Evolutionary conservation across 768 basidiomycete species (phyloP), one percentile per base, ranked within the genome.

Genomic region (Hygrocybe punicea): DNA sequence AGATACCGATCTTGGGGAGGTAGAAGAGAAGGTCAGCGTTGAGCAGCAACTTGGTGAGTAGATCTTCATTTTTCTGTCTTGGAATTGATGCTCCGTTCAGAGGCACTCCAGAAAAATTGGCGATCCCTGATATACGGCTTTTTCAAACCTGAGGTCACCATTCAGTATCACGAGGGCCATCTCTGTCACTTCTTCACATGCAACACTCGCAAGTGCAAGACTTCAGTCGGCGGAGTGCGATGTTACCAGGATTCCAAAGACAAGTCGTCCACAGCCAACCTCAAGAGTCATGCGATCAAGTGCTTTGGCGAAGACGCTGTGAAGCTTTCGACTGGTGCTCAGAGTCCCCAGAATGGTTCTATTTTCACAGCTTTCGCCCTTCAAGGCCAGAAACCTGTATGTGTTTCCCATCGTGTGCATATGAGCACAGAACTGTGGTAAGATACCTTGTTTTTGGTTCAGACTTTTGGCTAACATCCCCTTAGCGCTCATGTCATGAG

Each of bases 291-390:
- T 60, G 67, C 60, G 0, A 58, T 56, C 6, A 29, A n/a, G 0
- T 74, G 74, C 64, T 72, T 67, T 66, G 71, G 71, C 9, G 17
- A 59, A 2, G 68, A 71, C 5, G 63, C 60, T 1, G 23, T 71
- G 14, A 54, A 67, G 1, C 60, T 57, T 5, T 67, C 65, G 21
- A 47, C 17, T 8, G 53, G 42, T 35, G 39, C 21, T 2, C 51
- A 57, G 17, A 17, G 5, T 13, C 13, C 19, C 5, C 37, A 35
- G 17, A 54, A 65, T 49, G 55, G 66, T 17, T 61, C 59, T 29
- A 72, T 73, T 6, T 71, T 66, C 0, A 51, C 65, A 0, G 57
- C 55, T 4, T 74, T 76, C 53, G 63, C 68, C 24, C 19, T 59
- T 0, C 66, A 62, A 8, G 67, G 65, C 0, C 69, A 69, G 50